These are phyloP conservation scores for Gossypium gossypioides DNA, from an alignment of 441 rosid genomes.

Conservation along the genomic window DNA sequence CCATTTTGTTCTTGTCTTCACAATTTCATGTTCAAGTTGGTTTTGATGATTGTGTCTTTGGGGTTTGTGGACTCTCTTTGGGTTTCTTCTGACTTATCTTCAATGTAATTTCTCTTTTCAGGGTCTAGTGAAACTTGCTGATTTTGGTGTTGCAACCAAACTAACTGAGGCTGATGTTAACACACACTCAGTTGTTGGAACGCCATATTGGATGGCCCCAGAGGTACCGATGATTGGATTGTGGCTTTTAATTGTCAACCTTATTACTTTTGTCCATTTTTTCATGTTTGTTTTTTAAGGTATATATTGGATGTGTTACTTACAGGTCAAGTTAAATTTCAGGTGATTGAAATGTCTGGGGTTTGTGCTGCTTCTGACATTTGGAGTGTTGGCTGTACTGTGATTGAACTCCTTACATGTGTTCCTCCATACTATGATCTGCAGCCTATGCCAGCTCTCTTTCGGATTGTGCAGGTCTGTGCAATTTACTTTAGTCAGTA, in stretches of 20 bases:
- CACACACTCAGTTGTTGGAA: conserved; percentile 98
- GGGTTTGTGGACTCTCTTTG: conserved; percentile 6
- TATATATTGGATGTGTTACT: conserved; percentile 2
- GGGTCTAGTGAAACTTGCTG: conserved; percentile 99
- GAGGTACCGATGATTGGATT: conserved; percentile 41
- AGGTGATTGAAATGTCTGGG: conserved; percentile 99
- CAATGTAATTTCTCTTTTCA: conserved; percentile 26
- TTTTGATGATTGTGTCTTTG: not conserved
- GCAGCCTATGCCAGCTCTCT: conserved; percentile 99
- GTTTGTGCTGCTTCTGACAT: conserved; percentile 99
- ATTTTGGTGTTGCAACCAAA: conserved; percentile 99
- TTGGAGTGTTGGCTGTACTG: conserved; percentile 99
- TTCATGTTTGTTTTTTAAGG: not conserved
- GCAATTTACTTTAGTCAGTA: conserved; percentile 1
- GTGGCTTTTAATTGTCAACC: not conserved
- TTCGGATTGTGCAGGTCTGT: conserved; percentile 92
- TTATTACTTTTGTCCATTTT: conserved; percentile 1
- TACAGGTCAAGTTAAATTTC: conserved; percentile 21
- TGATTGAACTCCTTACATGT: conserved; percentile 90
- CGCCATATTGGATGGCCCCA: conserved; percentile 99
- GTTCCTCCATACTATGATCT: conserved; percentile 97
- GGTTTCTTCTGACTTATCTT: conserved; percentile 1
- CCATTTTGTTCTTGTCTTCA: not conserved
- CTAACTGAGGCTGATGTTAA: conserved; percentile 96
- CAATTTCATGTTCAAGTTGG: not conserved